Conservation (phyloP, 345 rosid genomes). For the Lepidium didymum region DNA sequence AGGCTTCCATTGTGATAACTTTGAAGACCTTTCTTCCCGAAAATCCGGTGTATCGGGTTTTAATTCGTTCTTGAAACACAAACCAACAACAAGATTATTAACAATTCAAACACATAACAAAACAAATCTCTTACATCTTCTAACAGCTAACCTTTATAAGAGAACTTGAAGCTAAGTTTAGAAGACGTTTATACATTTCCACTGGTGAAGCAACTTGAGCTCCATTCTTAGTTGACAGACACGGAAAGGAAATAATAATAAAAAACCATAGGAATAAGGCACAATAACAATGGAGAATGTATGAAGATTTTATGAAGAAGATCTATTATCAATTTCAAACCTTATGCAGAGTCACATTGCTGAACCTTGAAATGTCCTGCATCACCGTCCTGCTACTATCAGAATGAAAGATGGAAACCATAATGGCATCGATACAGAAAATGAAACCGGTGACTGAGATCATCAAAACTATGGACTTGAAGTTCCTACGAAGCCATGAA, state of each 20-base stretch:
- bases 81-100: neutral
- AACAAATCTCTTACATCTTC: neutral
- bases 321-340: slow-evolving; percentile 28
- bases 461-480: slow-evolving; percentile 37
- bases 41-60: slow-evolving; percentile 40
- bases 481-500: slow-evolving; percentile 44
- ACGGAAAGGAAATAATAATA: neutral
- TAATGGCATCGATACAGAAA: slow-evolving; percentile 56
- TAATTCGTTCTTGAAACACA: slow-evolving; percentile 46
- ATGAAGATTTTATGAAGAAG: neutral
- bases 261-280: too few relatives aligned
- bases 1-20: slow-evolving; percentile 70
- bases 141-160: slow-evolving; percentile 67
- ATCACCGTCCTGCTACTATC: slow-evolving; percentile 9
- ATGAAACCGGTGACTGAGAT: slow-evolving; percentile 41
- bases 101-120: neutral
- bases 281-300: neutral
- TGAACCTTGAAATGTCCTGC: slow-evolving; percentile 35
- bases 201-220: slow-evolving; percentile 38
- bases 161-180: slow-evolving; percentile 56
- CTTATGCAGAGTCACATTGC: slow-evolving; percentile 30
- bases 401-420: slow-evolving; percentile 57
- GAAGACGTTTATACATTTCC: slow-evolving; percentile 64
- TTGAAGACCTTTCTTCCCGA: slow-evolving; percentile 48
- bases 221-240: slow-evolving; percentile 30